phyloP scores from a whole-genome alignment of 2,329 filamentous ascomycete species.

The Knufia fluminis region DNA sequence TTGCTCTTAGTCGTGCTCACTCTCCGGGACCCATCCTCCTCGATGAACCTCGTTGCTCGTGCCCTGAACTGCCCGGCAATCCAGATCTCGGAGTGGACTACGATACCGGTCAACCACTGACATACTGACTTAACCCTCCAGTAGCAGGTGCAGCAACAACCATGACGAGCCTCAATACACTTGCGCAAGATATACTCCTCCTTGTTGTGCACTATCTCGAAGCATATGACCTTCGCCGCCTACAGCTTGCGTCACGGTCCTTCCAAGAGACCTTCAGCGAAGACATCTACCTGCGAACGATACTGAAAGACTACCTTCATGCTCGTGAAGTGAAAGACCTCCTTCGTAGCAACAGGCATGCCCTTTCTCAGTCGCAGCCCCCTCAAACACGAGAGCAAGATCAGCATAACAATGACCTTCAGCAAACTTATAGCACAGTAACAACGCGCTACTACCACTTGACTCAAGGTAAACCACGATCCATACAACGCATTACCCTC shows the following conservation, averaged over 20 bases:
- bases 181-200: slow-evolving; percentile 53
- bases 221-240: slow-evolving; percentile 42
- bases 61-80: too few species aligned
- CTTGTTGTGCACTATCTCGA: slow-evolving; percentile 43
- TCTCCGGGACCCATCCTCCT: too few species aligned
- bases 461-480: slow-evolving; percentile 38
- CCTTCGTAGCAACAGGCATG: neutral
- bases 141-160: too few species aligned
- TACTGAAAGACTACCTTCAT: slow-evolving; percentile 45
- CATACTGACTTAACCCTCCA: too few species aligned
- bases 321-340: slow-evolving; percentile 42
- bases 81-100: too few species aligned
- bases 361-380: neutral
- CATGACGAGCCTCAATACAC: neutral
- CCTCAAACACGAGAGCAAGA: too few species aligned
- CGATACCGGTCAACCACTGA: too few species aligned
- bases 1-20: too few species aligned
- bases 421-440: slow-evolving; percentile 39
- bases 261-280: slow-evolving; percentile 45
- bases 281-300: slow-evolving; percentile 36
- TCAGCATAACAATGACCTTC: neutral
- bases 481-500: slow-evolving; percentile 38
- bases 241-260: slow-evolving; percentile 43
- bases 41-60: too few species aligned
- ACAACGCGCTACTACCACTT: slow-evolving; percentile 49